These are phyloP conservation scores for Viola pubescens DNA, from an alignment of 441 rosid species.

Conservation along the genomic window DNA sequence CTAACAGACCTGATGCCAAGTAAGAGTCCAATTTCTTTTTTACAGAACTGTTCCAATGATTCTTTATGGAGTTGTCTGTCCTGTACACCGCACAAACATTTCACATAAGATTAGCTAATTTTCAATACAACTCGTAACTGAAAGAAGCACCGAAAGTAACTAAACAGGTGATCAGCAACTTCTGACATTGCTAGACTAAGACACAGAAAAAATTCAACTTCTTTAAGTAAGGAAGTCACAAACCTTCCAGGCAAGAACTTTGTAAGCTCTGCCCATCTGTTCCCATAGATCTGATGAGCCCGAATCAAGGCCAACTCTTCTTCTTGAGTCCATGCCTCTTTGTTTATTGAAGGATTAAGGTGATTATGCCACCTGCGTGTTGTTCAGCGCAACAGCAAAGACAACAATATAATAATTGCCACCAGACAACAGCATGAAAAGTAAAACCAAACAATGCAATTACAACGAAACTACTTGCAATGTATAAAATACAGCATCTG, in stretches of 20 bases:
- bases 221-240: constrained; percentile 16
- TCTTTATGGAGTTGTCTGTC: constrained; percentile 97
- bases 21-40: constrained; percentile 95
- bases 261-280: constrained; percentile 98
- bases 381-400: constrained; percentile 3
- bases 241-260: constrained; percentile 99
- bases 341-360: constrained; percentile 92
- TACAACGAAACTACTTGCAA: neutral
- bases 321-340: constrained; percentile 98
- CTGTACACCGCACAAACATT: constrained; percentile 39
- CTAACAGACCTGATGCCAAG: constrained; percentile 78
- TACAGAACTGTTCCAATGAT: constrained; percentile 99
- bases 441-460: constrained; percentile 1
- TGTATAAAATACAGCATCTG: neutral
- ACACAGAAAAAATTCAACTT: neutral
- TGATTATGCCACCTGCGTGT: constrained; percentile 83
- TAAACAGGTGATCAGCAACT: neutral
- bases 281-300: constrained; percentile 93
- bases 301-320: constrained; percentile 95
- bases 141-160: neutral
- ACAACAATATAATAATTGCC: neutral
- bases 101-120: constrained; percentile 7
- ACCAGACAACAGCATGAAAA: neutral
- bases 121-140: neutral
- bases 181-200: neutral